Evolutionary conservation across 805 yeast genomes (phyloP).

Genomic region (Metschnikowia corniflorae): DNA sequence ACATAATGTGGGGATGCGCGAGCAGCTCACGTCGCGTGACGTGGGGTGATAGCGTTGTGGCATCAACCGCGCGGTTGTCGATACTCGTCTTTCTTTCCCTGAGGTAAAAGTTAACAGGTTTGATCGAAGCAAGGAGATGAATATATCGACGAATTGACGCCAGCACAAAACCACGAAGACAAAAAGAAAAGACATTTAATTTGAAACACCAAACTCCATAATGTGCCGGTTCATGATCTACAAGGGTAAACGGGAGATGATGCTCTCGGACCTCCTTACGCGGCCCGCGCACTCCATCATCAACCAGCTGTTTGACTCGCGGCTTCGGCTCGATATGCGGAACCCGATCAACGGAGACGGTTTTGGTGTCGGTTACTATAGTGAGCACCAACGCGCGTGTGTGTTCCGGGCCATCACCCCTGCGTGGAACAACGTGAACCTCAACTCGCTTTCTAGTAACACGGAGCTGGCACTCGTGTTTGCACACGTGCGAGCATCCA

Average conservation of each 20-base stretch:
- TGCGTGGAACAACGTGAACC: conserved; percentile 93
- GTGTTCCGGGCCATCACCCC: conserved; percentile 95
- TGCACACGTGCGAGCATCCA: conserved; percentile 95
- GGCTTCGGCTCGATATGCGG: conserved; percentile 81
- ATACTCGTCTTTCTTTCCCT: no score
- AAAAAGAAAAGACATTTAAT: no score
- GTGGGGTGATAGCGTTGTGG: no score
- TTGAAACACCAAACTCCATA: no score
- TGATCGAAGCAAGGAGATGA: no score
- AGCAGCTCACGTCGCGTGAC: no score
- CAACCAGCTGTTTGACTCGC: conserved; percentile 89
- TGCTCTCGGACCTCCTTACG: conserved; percentile 80
- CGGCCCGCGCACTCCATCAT: conserved; percentile 96
- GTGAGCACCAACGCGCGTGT: conserved; percentile 68
- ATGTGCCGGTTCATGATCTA: conserved; percentile 95
- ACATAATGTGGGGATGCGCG: no score
- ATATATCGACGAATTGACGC: no score
- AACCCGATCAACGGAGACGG: conserved; percentile 98
- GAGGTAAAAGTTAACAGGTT: no score
- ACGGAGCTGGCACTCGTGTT: conserved; percentile 81
- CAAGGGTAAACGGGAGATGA: conserved; percentile 86
- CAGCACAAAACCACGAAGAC: no score
- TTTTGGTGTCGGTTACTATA: conserved; percentile 93
- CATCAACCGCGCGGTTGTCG: no score
- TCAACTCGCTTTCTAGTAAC: conserved; percentile 81